Conservation (phyloP, 2,329 filamentous ascomycete genomes). For the Colletotrichum sp. region DNA sequence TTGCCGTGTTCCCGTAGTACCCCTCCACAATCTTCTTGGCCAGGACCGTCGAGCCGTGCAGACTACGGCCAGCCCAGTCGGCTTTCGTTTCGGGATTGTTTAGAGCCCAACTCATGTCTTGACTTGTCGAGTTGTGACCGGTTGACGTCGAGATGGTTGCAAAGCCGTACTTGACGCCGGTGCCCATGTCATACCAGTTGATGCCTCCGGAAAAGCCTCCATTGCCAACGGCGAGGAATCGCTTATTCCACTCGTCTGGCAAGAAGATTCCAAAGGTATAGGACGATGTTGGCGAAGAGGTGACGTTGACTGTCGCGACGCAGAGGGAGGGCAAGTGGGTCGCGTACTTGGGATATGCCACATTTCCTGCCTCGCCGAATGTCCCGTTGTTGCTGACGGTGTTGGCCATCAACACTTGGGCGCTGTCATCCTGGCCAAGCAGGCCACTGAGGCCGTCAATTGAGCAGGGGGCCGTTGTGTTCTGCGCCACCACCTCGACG, state of each 20-base stretch:
- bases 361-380: conserved; percentile 28
- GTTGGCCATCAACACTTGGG: background rate
- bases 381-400: background rate
- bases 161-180: conserved; percentile 46
- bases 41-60: conserved; percentile 54
- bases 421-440: background rate
- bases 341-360: conserved; percentile 29
- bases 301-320: conserved; percentile 34
- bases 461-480: background rate
- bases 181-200: conserved; percentile 12
- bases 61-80: conserved; percentile 44
- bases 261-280: conserved; percentile 38
- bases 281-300: conserved; percentile 24
- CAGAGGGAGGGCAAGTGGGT: conserved; percentile 36
- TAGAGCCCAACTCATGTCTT: conserved; percentile 42
- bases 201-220: conserved; percentile 24
- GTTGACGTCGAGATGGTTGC: conserved; percentile 48
- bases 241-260: conserved; percentile 33
- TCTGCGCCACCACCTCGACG: background rate
- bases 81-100: conserved; percentile 36
- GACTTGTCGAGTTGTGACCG: conserved; percentile 40
- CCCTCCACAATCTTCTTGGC: conserved; percentile 47
- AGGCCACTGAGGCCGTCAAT: background rate
- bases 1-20: conserved; percentile 43
- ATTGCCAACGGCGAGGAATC: conserved; percentile 37